These are phyloP conservation scores for Pythium guiyangense DNA, from an alignment of 352 stramenopile species.

Conservation along the genomic window DNA sequence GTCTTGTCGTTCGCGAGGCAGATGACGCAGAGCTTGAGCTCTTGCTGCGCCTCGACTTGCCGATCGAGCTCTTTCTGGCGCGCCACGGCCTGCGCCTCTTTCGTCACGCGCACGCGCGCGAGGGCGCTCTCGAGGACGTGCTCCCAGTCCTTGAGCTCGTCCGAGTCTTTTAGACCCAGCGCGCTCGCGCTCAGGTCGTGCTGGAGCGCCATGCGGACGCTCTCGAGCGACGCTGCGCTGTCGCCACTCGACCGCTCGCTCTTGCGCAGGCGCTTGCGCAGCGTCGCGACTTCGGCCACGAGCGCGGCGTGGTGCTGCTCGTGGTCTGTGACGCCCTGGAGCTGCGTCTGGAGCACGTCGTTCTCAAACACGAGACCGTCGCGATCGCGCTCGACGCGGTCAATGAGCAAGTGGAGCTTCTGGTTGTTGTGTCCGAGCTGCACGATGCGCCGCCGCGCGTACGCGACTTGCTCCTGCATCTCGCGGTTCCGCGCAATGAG, in stretches of 20 bases:
- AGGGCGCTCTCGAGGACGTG: slow-evolving; percentile 61
- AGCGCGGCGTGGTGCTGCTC: slow-evolving; percentile 66
- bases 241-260: slow-evolving; percentile 13
- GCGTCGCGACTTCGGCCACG: slow-evolving; percentile 48
- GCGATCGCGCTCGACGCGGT: slow-evolving; percentile 81
- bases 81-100: slow-evolving; percentile 73
- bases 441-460: slow-evolving; percentile 52
- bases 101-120: slow-evolving; percentile 42
- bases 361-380: slow-evolving; percentile 81
- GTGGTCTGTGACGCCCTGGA: slow-evolving; percentile 63
- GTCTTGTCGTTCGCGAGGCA: slow-evolving; percentile 80
- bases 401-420: slow-evolving; percentile 76
- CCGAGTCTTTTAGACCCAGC: slow-evolving; percentile 26
- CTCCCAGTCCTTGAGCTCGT: slow-evolving; percentile 73
- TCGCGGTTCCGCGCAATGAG: slow-evolving; percentile 67
- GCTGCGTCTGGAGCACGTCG: slow-evolving; percentile 68
- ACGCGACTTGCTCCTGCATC: slow-evolving; percentile 71
- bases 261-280: slow-evolving; percentile 37
- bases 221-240: slow-evolving; percentile 15
- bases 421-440: slow-evolving; percentile 78
- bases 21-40: slow-evolving; percentile 86
- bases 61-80: slow-evolving; percentile 73
- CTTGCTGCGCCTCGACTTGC: slow-evolving; percentile 71
- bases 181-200: slow-evolving; percentile 16
- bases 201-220: slow-evolving; percentile 22